Evolutionary conservation across 1,284 basidiomycete genomes (phyloP).

Genomic region (Apiotrichum veenhuisii): DNA sequence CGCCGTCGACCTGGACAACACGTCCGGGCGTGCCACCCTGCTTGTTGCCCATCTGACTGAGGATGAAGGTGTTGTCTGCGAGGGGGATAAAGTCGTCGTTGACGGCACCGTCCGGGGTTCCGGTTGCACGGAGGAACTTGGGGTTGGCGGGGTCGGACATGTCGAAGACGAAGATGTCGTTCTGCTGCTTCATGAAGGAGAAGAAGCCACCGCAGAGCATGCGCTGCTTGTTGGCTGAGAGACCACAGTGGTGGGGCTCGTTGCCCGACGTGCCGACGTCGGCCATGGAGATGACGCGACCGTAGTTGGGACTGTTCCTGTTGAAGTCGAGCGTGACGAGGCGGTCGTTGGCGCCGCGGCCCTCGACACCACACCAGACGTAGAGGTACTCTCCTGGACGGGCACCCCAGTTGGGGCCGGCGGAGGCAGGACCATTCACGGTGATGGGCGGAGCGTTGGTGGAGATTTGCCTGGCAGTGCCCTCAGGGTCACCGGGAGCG

Average conservation of each 20-base stretch:
- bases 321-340: conserved; percentile 19
- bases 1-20: conserved; percentile 6
- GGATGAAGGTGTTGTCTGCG: conserved; percentile 12
- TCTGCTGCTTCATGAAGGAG: conserved; percentile 10
- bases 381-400: conserved; percentile 14
- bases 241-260: conserved; percentile 21
- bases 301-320: conserved; percentile 10
- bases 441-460: background rate
- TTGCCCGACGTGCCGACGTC: conserved; percentile 5
- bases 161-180: conserved; percentile 17
- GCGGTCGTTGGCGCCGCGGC: conserved; percentile 10
- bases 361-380: conserved; percentile 16
- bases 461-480: background rate
- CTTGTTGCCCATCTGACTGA: conserved; percentile 16
- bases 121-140: background rate
- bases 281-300: conserved; percentile 8
- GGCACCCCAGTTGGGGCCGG: background rate
- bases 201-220: conserved; percentile 18
- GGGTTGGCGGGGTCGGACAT: conserved; percentile 7
- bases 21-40: conserved; percentile 9
- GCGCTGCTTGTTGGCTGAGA: conserved; percentile 1
- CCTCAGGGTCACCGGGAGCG: background rate
- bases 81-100: conserved; percentile 17
- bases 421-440: background rate
- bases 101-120: conserved; percentile 4